phyloP scores from a whole-genome alignment of 306 rosid species.

The Astragalus glycyphyllos region DNA sequence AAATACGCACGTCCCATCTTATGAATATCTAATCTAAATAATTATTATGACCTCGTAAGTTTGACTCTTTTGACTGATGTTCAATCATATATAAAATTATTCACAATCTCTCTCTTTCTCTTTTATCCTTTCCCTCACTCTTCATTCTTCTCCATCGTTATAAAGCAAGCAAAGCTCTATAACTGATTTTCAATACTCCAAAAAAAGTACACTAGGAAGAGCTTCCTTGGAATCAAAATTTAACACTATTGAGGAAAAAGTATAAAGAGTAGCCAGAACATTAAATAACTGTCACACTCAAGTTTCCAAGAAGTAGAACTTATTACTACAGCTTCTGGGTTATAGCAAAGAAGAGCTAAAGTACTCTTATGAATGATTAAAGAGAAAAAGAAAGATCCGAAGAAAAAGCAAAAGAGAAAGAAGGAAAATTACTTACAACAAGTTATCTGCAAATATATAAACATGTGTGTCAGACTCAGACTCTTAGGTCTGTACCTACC shows the following conservation, averaged over 20 bases:
- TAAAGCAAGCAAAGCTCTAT: background rate
- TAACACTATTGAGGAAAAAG: constrained; percentile 41
- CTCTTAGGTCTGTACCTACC: constrained; percentile 11
- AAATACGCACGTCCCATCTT: constrained; percentile 57
- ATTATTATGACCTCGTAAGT: constrained; percentile 48
- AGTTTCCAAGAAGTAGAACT: constrained; percentile 44
- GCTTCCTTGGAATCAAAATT: constrained; percentile 51
- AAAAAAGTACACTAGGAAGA: constrained; percentile 21
- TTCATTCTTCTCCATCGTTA: background rate
- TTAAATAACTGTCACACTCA: constrained; percentile 49
- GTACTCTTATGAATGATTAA: constrained; percentile 37
- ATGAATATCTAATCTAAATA: constrained; percentile 31
- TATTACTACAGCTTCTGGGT: constrained; percentile 39
- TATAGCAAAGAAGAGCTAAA: constrained; percentile 40
- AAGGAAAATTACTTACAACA: constrained; percentile 11
- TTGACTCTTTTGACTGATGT: constrained; percentile 42
- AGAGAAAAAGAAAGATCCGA: constrained; percentile 38
- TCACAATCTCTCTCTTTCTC: background rate
- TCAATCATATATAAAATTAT: background rate
- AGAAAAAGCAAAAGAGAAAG: constrained; percentile 7
- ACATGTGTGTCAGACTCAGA: constrained; percentile 42
- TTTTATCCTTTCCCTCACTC: background rate
- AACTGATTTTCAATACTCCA: constrained; percentile 28
- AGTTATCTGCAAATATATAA: no score
- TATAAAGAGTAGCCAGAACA: constrained; percentile 25